Evolutionary conservation across 805 yeast genomes (phyloP), one percentile per base, ranked within the genome.

Genomic region (Candida tallmaniae): DNA sequence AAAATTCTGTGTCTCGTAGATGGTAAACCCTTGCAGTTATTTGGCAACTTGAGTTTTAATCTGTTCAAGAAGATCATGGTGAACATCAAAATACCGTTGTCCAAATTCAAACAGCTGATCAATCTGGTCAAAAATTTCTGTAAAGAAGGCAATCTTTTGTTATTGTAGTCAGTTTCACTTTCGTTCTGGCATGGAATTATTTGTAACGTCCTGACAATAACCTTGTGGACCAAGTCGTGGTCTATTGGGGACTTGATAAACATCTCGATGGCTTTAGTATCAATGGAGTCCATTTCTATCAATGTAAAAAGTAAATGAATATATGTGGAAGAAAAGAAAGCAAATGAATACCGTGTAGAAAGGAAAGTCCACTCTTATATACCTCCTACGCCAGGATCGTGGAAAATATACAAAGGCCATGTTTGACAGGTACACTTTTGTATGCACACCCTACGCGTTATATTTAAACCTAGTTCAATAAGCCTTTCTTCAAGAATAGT

Each of bases 1-100:
- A 83, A 76, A 40, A 83, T 80, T 45, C 94, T 67, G 59, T 83
- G 93, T 50, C 86, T 69, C 3, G 94, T 83, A 45, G 89, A 82
- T 28, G 89, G 83, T 43, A 81, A 63, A 21, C 90, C 90, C 48
- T 76, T 80, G 22, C 88, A 84, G 45, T 80, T 83, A 38, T 66
- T 63, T 34, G 90, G 90, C 33, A 83, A 62, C 44, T 71, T 77
- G 33, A 68, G 41, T 50, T 75, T 75, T 46, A 83, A 63, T 48
- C 77, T 68, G 48, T 78, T 75, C 54, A 83, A 65, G 55, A 80
- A 82, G 21, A 82, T 80, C 35, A 79, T 68, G 4, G 90, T 80
- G 10, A 86, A 69, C 74, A 83, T 72, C 45, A 83, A 64, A 12
- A 89, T 83, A 25, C 89, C 87, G 3, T 88, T 79, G 57, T 82